Conservation (phyloP, 257 asterid genomes). For the Mitragyna speciosa region DNA sequence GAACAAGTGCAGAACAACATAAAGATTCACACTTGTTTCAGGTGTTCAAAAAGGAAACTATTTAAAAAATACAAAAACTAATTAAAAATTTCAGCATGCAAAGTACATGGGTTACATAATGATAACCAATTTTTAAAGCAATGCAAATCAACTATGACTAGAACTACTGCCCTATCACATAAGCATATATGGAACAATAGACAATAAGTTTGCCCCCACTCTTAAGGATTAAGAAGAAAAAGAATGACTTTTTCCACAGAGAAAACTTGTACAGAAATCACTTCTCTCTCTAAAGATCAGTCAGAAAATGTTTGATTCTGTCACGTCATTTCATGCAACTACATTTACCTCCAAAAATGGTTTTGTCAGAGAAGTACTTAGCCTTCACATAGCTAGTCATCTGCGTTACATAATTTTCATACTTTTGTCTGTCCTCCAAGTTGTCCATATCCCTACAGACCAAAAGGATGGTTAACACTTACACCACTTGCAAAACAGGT, state of each 20-base stretch:
- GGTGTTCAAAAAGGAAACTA: not conserved
- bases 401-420: constrained; percentile 62
- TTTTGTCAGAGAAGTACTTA: constrained; percentile 87
- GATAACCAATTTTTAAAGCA: not conserved
- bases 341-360: constrained; percentile 71
- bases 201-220: not conserved
- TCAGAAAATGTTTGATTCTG: constrained; percentile 1
- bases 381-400: constrained; percentile 53
- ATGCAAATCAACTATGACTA: not conserved
- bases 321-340: constrained; percentile 11
- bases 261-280: not conserved
- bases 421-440: constrained; percentile 48
- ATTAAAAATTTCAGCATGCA: not conserved
- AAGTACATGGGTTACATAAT: not conserved
- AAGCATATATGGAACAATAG: too few species aligned
- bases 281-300: not conserved
- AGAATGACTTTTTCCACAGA: not conserved
- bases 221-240: not conserved
- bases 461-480: constrained; percentile 8
- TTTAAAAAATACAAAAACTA: not conserved
- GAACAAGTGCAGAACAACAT: not conserved
- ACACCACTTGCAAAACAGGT: not conserved
- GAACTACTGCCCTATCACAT: too few species aligned
- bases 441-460: constrained; percentile 28
- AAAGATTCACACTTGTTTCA: too few species aligned